Conservation (phyloP, 176 grass and related monocot species). For the Aegilops longissima region DNA sequence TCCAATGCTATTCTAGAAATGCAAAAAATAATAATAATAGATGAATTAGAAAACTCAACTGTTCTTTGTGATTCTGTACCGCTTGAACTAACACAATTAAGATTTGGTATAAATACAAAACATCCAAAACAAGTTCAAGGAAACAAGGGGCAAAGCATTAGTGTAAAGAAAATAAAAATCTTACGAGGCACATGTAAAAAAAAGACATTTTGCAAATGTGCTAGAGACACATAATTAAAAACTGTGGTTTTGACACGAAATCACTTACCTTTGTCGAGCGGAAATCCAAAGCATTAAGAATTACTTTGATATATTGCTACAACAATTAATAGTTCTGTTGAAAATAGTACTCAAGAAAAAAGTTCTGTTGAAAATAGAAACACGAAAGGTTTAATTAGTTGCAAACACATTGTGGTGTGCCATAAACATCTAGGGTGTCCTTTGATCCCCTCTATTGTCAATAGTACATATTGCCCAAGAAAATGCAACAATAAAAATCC, state of each 20-base stretch:
- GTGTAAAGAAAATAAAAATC: background rate
- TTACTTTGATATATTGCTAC: background rate
- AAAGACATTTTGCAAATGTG: no score
- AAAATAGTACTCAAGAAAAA: no score
- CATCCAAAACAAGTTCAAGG: background rate
- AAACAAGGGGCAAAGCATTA: constrained; percentile 7
- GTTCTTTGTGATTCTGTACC: no score
- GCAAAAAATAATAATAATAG: no score
- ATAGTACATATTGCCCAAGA: background rate
- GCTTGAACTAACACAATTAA: background rate
- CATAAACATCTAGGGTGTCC: constrained; percentile 19
- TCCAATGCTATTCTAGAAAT: no score
- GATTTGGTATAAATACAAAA: background rate
- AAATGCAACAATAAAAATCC: no score
- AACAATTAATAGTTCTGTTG: background rate
- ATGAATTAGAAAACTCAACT: no score
- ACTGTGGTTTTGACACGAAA: no score
- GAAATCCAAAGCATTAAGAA: no score
- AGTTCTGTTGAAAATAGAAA: background rate
- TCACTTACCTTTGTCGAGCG: no score
- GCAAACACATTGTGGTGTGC: background rate
- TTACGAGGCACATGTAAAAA: no score
- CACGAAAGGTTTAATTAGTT: background rate
- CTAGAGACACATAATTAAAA: no score
- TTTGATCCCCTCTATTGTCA: background rate